Conservation (phyloP, 2,329 filamentous ascomycete genomes). For the Fusarium compactum region DNA sequence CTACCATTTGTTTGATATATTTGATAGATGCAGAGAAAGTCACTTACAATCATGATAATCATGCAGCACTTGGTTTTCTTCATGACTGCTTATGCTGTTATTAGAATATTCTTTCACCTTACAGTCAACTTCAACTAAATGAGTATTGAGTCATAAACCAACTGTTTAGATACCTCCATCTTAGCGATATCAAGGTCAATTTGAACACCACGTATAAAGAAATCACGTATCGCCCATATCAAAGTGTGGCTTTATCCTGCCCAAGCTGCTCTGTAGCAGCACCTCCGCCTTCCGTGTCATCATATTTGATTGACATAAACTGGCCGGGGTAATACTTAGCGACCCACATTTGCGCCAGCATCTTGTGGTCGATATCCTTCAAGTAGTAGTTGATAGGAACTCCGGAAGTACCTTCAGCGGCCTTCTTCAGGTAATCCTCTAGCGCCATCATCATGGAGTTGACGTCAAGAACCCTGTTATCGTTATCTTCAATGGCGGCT, state of each 20-base stretch:
- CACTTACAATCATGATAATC: no score
- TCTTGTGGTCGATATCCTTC: conserved; percentile 31
- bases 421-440: conserved; percentile 30
- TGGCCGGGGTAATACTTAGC: conserved; percentile 32
- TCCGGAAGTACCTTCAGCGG: neutral
- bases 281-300: neutral
- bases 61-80: no score
- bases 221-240: neutral
- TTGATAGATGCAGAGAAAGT: no score
- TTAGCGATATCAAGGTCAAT: no score
- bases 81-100: no score
- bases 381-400: conserved; percentile 38
- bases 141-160: no score
- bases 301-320: conserved; percentile 25
- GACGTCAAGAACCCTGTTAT: conserved; percentile 27
- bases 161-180: no score
- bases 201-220: no score
- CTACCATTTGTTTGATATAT: conserved; percentile 3
- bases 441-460: conserved; percentile 34
- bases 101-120: no score
- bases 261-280: neutral
- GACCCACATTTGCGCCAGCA: conserved; percentile 36
- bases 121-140: no score
- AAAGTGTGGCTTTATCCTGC: neutral
- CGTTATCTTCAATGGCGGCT: conserved; percentile 4